Evolutionary conservation across 306 rosid genomes (phyloP).

Genomic region (Casuarina equisetifolia): DNA sequence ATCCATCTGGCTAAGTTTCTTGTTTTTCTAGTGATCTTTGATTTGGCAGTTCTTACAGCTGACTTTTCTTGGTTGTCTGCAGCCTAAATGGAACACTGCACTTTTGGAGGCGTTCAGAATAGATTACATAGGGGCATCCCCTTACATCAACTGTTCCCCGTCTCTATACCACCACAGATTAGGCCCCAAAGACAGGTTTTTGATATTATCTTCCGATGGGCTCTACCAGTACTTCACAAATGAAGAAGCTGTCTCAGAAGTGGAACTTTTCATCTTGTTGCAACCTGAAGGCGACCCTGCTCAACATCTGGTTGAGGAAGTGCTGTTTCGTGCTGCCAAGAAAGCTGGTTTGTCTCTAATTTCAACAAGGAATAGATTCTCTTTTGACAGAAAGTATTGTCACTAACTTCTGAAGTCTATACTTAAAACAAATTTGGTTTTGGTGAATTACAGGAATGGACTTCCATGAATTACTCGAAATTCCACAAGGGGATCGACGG

Average conservation of each 20-base stretch:
- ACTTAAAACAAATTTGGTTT: slow-evolving; percentile 3
- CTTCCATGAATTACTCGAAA: slow-evolving; percentile 89
- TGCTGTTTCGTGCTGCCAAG: slow-evolving; percentile 91
- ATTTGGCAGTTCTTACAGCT: slow-evolving; percentile 13
- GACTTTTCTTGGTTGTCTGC: slow-evolving; percentile 29
- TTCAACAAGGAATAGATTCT: background rate
- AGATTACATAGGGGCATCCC: slow-evolving; percentile 78
- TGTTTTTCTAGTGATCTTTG: background rate
- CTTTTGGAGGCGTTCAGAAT: slow-evolving; percentile 89
- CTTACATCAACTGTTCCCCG: slow-evolving; percentile 88
- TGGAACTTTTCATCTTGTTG: slow-evolving; percentile 80
- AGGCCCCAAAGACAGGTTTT: slow-evolving; percentile 83
- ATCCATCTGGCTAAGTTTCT: background rate
- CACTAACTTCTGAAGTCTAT: slow-evolving; percentile 16
- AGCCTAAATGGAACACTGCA: slow-evolving; percentile 99
- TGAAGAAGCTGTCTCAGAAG: slow-evolving; percentile 95
- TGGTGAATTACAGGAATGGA: slow-evolving; percentile 69
- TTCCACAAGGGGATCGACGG: slow-evolving; percentile 95
- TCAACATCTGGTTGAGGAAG: slow-evolving; percentile 93
- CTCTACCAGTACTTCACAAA: slow-evolving; percentile 92
- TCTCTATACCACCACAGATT: slow-evolving; percentile 83
- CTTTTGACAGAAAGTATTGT: background rate
- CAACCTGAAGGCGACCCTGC: slow-evolving; percentile 99
- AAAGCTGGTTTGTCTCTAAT: slow-evolving; percentile 62
- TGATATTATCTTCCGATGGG: slow-evolving; percentile 91